Evolutionary conservation across 495 filamentous ascomycete species (phyloP).

Genomic region (Trichoderma asperelloides): DNA sequence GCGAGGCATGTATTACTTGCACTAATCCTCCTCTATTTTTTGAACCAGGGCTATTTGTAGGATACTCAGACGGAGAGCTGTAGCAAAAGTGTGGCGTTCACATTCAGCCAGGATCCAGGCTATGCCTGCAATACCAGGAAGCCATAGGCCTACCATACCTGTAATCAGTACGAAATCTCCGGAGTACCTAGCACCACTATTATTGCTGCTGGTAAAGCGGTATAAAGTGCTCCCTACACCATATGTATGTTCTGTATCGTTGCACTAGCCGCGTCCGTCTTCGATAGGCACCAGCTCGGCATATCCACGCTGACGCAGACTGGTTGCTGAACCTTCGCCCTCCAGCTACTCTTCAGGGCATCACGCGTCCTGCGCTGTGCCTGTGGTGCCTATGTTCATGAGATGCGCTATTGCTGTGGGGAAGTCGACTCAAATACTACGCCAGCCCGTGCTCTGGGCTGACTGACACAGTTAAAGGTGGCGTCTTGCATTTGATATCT

Average conservation of each 20-base stretch:
- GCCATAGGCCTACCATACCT: background rate
- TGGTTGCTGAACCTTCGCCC: background rate
- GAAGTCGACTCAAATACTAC: background rate
- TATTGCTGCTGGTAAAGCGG: too few relatives aligned
- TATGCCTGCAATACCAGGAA: background rate
- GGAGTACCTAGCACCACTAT: too few relatives aligned
- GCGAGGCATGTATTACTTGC: background rate
- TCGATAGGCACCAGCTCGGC: background rate
- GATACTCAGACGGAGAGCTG: background rate
- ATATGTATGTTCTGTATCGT: too few relatives aligned
- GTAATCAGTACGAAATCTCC: background rate
- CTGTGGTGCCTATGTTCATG: background rate
- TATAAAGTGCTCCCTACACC: too few relatives aligned
- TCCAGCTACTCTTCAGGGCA: background rate
- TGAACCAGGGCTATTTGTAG: background rate
- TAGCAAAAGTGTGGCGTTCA: background rate
- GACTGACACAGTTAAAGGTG: constrained; percentile 2
- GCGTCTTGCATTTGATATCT: constrained; percentile 1
- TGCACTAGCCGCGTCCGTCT: background rate
- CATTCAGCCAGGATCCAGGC: background rate
- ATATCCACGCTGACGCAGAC: background rate
- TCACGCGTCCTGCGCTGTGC: background rate
- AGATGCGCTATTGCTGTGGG: background rate
- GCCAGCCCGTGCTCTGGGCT: background rate
- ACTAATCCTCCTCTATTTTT: background rate